Base-by-base conservation (phyloP, 2,329 filamentous ascomycete genomes). In the Ophiostoma ulmi region DNA sequence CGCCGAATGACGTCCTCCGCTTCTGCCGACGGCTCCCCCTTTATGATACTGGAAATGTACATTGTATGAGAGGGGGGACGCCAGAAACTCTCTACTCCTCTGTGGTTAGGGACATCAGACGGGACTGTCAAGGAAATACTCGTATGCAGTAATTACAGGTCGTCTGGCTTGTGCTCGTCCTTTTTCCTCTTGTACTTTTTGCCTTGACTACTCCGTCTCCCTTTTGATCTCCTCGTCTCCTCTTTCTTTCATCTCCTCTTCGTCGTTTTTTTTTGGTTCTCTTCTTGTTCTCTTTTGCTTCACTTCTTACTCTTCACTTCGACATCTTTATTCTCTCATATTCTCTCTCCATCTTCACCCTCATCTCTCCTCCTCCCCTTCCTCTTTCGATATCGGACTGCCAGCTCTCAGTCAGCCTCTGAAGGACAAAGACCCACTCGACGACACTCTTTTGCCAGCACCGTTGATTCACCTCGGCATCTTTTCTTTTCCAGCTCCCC, bases 1-100 rank as follows among this genome's bases (percentile, higher is more conserved):
- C 36, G 41, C 58, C 70, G 44, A 71, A 65, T 70, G 68, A 70
- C 68, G 68, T 70, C 63, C 63, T 10, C 70, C 68, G 68, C 38
- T 48, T 36, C 41, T 70, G 48, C 64, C 70, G 68, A 68, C 64
- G 31, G 64, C 48, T 68, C 48, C 66, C 36, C 22, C n/a, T 69
- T 69, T 58, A 36, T 63, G 26, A 63, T 63, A 63, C 58, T 35
- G 13, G 58, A 35, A 7, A 35, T 63, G 26, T 58, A 58, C 52
- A 31, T 58, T 31, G 52, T 58, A 26, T 58, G 26, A 36, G 58
- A 35, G 26, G 58, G 58, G 63, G 1, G 63, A 36, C 38, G 10
- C 20, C n/a, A 39, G 26, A 39, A 7, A 31, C 65, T 52, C 63
- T 67, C 5, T 20, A 6, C 44, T 48, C 17, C 44, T 7, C 17